A percentile compares a stretch with the other conserved stretches of the same genome.
Evolutionary conservation across 352 stramenopile species (phyloP).

Genomic region (Phytophthora ohioensis): DNA sequence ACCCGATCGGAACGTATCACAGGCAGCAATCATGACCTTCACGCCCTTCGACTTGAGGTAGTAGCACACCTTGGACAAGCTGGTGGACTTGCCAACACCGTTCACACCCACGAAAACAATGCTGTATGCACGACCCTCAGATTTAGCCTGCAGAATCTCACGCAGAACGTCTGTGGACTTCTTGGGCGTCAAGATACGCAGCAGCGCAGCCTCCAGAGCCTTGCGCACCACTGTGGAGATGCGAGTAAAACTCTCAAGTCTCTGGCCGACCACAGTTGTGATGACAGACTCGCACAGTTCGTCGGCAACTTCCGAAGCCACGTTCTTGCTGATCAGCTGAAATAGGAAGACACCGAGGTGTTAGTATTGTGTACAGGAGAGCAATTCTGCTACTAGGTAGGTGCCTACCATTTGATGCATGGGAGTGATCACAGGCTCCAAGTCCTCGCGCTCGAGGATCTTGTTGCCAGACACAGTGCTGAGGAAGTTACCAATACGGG

Average conservation of each 20-base stretch:
- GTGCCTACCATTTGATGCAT: slow-evolving; percentile 91
- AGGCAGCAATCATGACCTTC: slow-evolving; percentile 96
- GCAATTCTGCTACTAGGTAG: neutral
- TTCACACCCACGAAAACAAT: slow-evolving; percentile 99
- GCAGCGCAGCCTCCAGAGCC: slow-evolving; percentile 94
- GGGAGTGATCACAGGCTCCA: slow-evolving; percentile 93
- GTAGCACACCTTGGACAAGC: slow-evolving; percentile 98
- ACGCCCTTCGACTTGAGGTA: slow-evolving; percentile 98
- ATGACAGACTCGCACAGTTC: slow-evolving; percentile 96
- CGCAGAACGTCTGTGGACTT: slow-evolving; percentile 96
- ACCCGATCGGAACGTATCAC: slow-evolving; percentile 98
- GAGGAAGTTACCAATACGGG: slow-evolving; percentile 83
- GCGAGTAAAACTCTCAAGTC: slow-evolving; percentile 94
- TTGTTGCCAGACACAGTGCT: slow-evolving; percentile 90
- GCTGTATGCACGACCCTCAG: slow-evolving; percentile 93
- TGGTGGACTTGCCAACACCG: slow-evolving; percentile 99
- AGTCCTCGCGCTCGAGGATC: slow-evolving; percentile 93
- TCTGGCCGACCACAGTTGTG: slow-evolving; percentile 94
- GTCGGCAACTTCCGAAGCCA: slow-evolving; percentile 95
- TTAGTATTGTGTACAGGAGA: slow-evolving; percentile 1
- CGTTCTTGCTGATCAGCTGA: slow-evolving; percentile 97
- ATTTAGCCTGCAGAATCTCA: slow-evolving; percentile 92
- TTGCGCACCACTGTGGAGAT: slow-evolving; percentile 94
- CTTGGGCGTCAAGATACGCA: slow-evolving; percentile 96
- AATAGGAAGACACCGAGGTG: slow-evolving; percentile 7